Evolutionary conservation across 352 stramenopile species (phyloP).

Genomic region (Pythium biforme): DNA sequence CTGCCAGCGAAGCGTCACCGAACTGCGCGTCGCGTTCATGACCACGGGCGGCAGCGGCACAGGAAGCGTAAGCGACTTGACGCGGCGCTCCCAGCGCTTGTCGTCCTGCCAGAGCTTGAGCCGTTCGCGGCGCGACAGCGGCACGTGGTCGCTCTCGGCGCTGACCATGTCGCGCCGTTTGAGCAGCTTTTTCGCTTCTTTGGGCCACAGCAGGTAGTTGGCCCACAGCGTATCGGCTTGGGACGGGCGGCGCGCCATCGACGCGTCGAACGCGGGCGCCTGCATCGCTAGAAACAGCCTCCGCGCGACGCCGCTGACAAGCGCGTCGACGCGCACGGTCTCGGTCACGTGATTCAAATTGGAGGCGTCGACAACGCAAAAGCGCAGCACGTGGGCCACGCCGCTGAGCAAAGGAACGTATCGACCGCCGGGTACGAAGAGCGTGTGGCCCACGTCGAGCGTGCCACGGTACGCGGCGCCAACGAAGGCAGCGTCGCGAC

Average conservation of each 20-base stretch:
- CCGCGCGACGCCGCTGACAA: constrained; percentile 37
- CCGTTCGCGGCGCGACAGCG: constrained; percentile 63
- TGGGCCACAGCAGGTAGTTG: constrained; percentile 66
- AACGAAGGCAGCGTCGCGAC: neutral
- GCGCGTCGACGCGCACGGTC: constrained; percentile 40
- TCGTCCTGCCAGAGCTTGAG: constrained; percentile 84
- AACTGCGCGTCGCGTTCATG: constrained; percentile 53
- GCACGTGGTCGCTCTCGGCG: constrained; percentile 15
- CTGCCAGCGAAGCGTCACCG: constrained; percentile 63
- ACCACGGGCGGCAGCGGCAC: constrained; percentile 59
- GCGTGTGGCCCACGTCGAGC: constrained; percentile 24
- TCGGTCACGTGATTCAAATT: constrained; percentile 74
- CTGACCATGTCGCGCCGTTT: constrained; percentile 31
- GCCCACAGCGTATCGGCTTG: constrained; percentile 38
- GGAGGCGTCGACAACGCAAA: constrained; percentile 75
- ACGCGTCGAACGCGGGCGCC: constrained; percentile 52
- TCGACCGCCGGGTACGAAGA: constrained; percentile 56
- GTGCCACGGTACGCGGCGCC: neutral
- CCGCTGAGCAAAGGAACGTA: constrained; percentile 19
- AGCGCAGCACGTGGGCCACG: constrained; percentile 38
- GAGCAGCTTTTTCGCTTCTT: constrained; percentile 39
- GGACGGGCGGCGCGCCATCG: constrained; percentile 48
- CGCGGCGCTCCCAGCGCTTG: constrained; percentile 60
- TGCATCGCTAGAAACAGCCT: constrained; percentile 46
- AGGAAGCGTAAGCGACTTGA: constrained; percentile 67